phyloP scores from a whole-genome alignment of 2,329 filamentous ascomycete genomes.

The Macroventuria anomochaeta region DNA sequence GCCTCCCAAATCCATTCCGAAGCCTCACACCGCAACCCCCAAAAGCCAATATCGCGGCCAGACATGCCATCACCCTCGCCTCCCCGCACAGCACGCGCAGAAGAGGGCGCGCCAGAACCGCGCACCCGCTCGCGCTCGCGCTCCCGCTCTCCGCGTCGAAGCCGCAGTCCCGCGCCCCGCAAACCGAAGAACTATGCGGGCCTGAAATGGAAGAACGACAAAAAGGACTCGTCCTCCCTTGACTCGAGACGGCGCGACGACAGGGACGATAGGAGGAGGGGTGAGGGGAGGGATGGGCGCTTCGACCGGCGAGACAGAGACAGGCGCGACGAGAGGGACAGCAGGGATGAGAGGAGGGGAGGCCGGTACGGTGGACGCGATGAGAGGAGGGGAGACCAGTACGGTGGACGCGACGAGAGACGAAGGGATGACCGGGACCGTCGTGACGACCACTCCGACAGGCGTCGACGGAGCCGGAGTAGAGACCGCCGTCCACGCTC shows the following conservation, averaged over 20 bases:
- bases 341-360: conserved; percentile 4
- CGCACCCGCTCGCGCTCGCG: conserved; percentile 27
- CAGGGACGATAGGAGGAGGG: too few species aligned
- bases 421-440: conserved; percentile 17
- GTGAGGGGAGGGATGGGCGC: too few species aligned
- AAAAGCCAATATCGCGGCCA: too few species aligned
- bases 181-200: conserved; percentile 55
- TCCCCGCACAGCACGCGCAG: conserved; percentile 17
- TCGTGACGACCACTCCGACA: not conserved
- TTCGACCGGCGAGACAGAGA: conserved; percentile 20
- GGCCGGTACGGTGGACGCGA: not conserved
- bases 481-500: conserved; percentile 12
- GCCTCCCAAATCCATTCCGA: too few species aligned
- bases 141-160: conserved; percentile 40
- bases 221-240: conserved; percentile 41
- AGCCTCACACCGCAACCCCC: too few species aligned
- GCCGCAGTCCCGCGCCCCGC: conserved; percentile 25
- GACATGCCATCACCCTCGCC: conserved; percentile 28
- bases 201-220: conserved; percentile 63
- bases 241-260: conserved; percentile 49
- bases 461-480: not conserved
- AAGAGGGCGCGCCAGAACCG: conserved; percentile 1
- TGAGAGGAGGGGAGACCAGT: not conserved
- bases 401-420: conserved; percentile 6
- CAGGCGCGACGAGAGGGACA: conserved; percentile 11